Conservation (phyloP, 176 grass and related monocot genomes). For the Thalia dealbata region DNA sequence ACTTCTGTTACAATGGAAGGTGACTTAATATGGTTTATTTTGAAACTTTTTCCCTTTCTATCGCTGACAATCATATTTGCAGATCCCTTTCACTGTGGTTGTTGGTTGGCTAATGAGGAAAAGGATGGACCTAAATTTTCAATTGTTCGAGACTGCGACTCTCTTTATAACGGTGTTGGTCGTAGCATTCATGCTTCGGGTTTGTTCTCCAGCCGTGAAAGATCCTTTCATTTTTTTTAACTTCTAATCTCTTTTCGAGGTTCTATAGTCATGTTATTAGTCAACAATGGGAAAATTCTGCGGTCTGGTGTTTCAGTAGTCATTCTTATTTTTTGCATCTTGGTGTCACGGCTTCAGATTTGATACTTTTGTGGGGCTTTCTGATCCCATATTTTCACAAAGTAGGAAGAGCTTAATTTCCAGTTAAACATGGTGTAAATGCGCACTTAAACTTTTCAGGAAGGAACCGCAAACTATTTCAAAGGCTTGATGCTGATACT, state of each 20-base stretch:
- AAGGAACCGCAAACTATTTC: neutral
- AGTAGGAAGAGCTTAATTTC: neutral
- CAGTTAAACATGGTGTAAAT: neutral
- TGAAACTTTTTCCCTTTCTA: neutral
- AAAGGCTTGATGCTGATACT: neutral
- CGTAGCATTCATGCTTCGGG: conserved; percentile 96
- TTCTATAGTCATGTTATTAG: too few species aligned
- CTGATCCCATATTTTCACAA: neutral
- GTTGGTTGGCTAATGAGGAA: conserved; percentile 88
- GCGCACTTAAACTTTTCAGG: neutral
- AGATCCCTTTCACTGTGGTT: conserved; percentile 96
- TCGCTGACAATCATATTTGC: conserved; percentile 9
- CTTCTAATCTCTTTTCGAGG: neutral
- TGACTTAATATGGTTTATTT: neutral
- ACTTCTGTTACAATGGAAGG: too few species aligned
- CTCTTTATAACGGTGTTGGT: conserved; percentile 94
- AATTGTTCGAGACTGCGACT: conserved; percentile 83
- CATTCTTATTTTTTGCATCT: neutral
- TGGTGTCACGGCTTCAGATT: neutral
- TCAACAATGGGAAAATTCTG: too few species aligned
- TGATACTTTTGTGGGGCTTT: neutral
- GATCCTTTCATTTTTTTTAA: neutral
- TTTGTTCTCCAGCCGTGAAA: conserved; percentile 23
- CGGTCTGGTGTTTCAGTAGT: too few species aligned
- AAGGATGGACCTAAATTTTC: conserved; percentile 93